phyloP scores from a whole-genome alignment of 192 early-diverging fungal genomes.

The Umbelopsis isabellina region DNA sequence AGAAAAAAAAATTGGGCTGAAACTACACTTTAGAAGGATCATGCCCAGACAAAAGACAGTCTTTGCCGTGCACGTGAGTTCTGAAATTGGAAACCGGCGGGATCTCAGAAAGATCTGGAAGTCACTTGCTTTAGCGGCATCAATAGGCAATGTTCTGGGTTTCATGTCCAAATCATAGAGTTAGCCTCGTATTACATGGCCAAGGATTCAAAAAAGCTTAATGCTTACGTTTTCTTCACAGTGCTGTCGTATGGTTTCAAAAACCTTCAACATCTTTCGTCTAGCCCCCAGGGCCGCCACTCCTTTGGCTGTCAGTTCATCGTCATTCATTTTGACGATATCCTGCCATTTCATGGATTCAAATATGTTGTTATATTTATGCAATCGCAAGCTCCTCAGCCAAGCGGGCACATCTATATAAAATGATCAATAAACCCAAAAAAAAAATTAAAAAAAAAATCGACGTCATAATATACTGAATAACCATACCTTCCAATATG shows the following conservation, averaged over 20 bases:
- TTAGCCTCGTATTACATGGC: background rate
- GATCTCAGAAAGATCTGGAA: too few relatives aligned
- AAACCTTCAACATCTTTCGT: constrained; percentile 94
- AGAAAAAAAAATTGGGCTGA: background rate
- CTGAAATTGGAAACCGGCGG: too few relatives aligned
- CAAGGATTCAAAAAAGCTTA: background rate
- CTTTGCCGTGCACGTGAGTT: too few relatives aligned
- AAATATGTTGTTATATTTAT: constrained; percentile 94
- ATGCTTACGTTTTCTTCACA: constrained; percentile 38
- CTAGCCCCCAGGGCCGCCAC: constrained; percentile 93
- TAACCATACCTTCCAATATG: constrained; percentile 60
- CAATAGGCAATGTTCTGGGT: constrained; percentile 14
- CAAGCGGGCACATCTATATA: constrained; percentile 87
- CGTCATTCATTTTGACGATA: constrained; percentile 84
- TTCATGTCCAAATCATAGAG: background rate
- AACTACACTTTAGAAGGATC: too few relatives aligned
- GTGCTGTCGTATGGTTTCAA: constrained; percentile 70
- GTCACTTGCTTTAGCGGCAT: background rate
- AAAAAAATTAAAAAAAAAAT: background rate
- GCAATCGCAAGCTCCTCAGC: constrained; percentile 88
- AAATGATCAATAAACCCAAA: background rate
- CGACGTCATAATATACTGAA: background rate
- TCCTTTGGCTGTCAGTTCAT: constrained; percentile 78
- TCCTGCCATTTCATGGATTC: constrained; percentile 86
- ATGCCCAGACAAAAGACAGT: too few relatives aligned